These are phyloP conservation scores for Oleoguttula mirabilis DNA, from an alignment of 495 filamentous ascomycete genomes.

Conservation along the genomic window DNA sequence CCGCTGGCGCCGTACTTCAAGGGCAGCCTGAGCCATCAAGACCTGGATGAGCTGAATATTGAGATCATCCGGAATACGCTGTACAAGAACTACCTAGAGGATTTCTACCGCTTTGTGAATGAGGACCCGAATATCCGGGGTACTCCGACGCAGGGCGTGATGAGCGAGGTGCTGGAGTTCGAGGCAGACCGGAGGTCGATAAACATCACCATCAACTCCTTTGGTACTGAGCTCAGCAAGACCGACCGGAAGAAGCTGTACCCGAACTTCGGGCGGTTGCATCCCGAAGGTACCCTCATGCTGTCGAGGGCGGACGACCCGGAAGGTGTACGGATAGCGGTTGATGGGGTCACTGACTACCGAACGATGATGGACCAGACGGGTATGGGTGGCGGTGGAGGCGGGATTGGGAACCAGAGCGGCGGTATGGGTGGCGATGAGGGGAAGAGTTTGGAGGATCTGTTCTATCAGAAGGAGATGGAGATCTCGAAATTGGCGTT, in stretches of 20 bases:
- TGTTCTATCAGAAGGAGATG: conserved; percentile 99
- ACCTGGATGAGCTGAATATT: conserved; percentile 97
- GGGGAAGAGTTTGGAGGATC: conserved; percentile 83
- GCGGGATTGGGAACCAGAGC: conserved; percentile 70
- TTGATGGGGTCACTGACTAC: conserved; percentile 84
- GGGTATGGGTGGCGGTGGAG: conserved; percentile 61
- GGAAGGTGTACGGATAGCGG: conserved; percentile 82
- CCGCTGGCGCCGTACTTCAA: conserved; percentile 96
- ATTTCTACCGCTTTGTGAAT: conserved; percentile 88
- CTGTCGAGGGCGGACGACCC: conserved; percentile 90
- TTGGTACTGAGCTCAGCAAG: conserved; percentile 93
- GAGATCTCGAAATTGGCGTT: conserved; percentile 90
- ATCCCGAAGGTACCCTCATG: conserved; percentile 91
- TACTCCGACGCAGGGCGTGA: conserved; percentile 83
- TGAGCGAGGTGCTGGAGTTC: conserved; percentile 90
- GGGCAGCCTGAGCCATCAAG: conserved; percentile 81
- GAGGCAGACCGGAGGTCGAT: conserved; percentile 93
- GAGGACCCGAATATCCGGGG: conserved; percentile 71
- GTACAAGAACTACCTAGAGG: conserved; percentile 98
- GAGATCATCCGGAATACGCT: conserved; percentile 97
- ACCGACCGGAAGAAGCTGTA: conserved; percentile 91
- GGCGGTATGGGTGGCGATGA: conserved; percentile 58
- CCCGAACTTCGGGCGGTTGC: conserved; percentile 76
- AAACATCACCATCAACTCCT: conserved; percentile 98
- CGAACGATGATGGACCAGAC: conserved; percentile 89